Conservation (phyloP, 2,329 filamentous ascomycete species). For the Cercospora citrullina region DNA sequence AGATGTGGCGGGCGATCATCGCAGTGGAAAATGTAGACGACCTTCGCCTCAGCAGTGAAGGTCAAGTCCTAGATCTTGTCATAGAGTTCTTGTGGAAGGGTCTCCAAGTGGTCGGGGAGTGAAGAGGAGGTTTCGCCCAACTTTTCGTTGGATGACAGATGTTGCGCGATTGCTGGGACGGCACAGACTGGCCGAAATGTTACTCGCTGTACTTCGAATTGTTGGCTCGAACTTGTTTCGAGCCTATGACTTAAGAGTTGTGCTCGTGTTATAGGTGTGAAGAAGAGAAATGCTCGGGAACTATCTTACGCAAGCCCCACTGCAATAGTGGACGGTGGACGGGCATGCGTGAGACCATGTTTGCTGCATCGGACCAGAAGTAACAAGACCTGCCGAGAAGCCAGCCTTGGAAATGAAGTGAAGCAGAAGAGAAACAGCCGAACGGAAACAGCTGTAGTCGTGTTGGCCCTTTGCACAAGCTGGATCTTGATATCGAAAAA, state of each 20-base stretch:
- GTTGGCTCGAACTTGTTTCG: no score
- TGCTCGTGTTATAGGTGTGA: no score
- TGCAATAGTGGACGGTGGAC: no score
- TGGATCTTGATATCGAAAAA: not conserved
- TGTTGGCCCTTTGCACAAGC: not conserved
- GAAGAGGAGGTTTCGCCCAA: not conserved
- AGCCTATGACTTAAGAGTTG: no score
- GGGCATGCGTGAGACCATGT: not conserved
- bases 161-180: not conserved
- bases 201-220: not conserved
- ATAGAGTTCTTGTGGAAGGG: constrained; percentile 11
- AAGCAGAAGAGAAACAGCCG: not conserved
- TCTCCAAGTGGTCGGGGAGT: not conserved
- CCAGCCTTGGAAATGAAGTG: not conserved
- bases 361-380: not conserved
- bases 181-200: not conserved
- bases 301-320: no score
- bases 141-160: not conserved
- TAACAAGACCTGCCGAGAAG: not conserved
- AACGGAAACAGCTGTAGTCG: no score
- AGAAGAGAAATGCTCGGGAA: no score
- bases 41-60: not conserved
- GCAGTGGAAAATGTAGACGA: not conserved
- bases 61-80: constrained; percentile 1
- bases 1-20: not conserved